Conservation (phyloP, 768 basidiomycete species). For the Gymnopilus junonius region DNA sequence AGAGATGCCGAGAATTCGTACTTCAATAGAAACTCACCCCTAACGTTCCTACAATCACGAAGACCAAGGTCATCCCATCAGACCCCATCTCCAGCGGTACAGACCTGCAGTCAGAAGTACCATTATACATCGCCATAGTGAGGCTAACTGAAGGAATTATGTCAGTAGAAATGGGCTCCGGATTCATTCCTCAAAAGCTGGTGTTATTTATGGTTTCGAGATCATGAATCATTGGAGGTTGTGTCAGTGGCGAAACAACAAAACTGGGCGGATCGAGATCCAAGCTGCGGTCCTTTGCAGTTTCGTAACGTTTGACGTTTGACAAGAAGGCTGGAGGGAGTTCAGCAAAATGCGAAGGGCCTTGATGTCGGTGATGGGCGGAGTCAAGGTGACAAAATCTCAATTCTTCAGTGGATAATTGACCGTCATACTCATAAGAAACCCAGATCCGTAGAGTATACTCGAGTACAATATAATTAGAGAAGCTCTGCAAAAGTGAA, state of each 20-base stretch:
- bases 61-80: neutral
- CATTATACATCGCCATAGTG: neutral
- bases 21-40: neutral
- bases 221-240: neutral
- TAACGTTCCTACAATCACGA: conserved; percentile 4
- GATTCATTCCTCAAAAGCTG: neutral
- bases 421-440: too few relatives aligned
- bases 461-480: too few relatives aligned
- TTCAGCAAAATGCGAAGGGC: neutral
- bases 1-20: neutral
- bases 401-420: too few relatives aligned
- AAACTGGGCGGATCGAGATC: neutral
- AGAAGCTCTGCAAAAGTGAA: too few relatives aligned
- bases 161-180: neutral
- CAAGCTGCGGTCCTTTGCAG: neutral
- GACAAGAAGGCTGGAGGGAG: neutral
- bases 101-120: neutral
- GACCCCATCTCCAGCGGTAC: neutral
- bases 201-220: neutral
- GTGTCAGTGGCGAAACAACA: neutral
- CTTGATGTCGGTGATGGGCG: neutral
- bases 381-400: neutral
- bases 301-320: neutral
- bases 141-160: neutral
- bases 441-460: too few relatives aligned